Conservation (phyloP, 345 rosid genomes). For the Citrus australasica region DNA sequence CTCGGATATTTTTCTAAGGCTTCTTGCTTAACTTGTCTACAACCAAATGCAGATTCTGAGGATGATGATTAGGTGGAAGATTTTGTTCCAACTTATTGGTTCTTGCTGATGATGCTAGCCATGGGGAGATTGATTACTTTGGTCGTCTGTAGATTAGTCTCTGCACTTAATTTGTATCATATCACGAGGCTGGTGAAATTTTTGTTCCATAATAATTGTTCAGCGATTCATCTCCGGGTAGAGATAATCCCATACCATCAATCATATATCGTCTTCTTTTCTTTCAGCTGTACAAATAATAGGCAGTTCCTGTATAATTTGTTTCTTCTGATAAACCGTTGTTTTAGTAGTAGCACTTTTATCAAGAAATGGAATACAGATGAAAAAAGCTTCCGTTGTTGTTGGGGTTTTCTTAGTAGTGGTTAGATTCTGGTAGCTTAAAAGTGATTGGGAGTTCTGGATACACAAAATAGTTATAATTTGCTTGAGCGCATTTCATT, state of each 20-base stretch:
- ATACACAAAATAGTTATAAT: neutral
- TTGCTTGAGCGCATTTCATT: no score
- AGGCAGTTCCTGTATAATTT: slow-evolving; percentile 36
- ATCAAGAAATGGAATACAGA: slow-evolving; percentile 14
- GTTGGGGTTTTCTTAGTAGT: neutral
- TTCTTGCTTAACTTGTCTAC: slow-evolving; percentile 2
- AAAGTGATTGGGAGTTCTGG: neutral
- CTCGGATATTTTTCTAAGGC: neutral
- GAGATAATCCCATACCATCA: slow-evolving; percentile 14
- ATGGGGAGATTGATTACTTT: slow-evolving; percentile 9
- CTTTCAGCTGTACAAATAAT: slow-evolving; percentile 36
- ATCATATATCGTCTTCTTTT: slow-evolving; percentile 11
- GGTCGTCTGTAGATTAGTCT: slow-evolving; percentile 17
- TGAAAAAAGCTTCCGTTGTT: neutral
- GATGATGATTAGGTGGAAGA: slow-evolving; percentile 71
- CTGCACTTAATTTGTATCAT: slow-evolving; percentile 11
- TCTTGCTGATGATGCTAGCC: slow-evolving; percentile 11
- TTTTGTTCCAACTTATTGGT: slow-evolving; percentile 8
- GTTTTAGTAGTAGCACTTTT: slow-evolving; percentile 12
- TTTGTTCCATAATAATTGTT: slow-evolving; percentile 11
- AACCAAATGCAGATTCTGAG: slow-evolving; percentile 72
- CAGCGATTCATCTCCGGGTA: slow-evolving; percentile 15
- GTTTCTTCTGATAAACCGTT: slow-evolving; percentile 16
- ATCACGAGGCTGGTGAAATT: slow-evolving; percentile 16
- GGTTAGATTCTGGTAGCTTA: neutral